A percentile compares a stretch with the other conserved stretches of the same genome.
Evolutionary conservation across 768 basidiomycete species (phyloP).

Genomic region (Gymnopilus junonius): DNA sequence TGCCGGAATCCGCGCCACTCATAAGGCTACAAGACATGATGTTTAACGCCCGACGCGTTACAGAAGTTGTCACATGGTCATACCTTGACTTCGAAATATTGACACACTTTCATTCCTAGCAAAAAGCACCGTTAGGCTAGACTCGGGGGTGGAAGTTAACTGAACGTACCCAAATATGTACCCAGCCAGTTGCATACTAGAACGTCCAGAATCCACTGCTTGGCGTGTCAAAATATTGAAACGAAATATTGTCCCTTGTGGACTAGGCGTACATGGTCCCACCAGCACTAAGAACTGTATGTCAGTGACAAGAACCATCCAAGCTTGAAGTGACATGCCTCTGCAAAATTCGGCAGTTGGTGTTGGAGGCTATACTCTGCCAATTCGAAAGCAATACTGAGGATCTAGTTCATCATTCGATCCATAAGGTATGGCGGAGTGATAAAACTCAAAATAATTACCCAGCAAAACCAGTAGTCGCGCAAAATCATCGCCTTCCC

Average conservation of each 20-base stretch:
- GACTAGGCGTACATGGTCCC: conserved; percentile 76
- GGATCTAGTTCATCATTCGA: conserved; percentile 52
- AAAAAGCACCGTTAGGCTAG: conserved; percentile 16
- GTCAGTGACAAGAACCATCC: conserved; percentile 16
- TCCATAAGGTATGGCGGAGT: conserved; percentile 10
- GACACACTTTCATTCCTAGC: conserved; percentile 84
- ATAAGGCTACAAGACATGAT: conserved; percentile 59
- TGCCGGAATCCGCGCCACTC: conserved; percentile 85
- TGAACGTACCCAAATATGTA: conserved; percentile 69
- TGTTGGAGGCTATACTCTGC: conserved; percentile 90
- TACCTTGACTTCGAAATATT: conserved; percentile 88
- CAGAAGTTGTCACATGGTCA: conserved; percentile 17
- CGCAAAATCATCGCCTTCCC: conserved; percentile 89
- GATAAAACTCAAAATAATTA: conserved; percentile 34
- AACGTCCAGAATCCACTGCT: conserved; percentile 86
- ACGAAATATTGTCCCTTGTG: neutral
- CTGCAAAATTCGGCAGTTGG: conserved; percentile 86
- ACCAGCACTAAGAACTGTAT: conserved; percentile 73
- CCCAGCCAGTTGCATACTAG: conserved; percentile 89
- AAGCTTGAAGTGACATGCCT: conserved; percentile 53
- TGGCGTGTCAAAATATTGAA: conserved; percentile 9
- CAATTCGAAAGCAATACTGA: conserved; percentile 86
- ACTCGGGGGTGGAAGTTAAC: conserved; percentile 11
- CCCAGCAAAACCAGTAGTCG: conserved; percentile 96
- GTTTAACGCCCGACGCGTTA: conserved; percentile 13